A percentile compares a stretch with the other conserved stretches of the same genome.
phyloP scores from a whole-genome alignment of 2,329 filamentous ascomycete species.

The Parascedosporium putredinis region DNA sequence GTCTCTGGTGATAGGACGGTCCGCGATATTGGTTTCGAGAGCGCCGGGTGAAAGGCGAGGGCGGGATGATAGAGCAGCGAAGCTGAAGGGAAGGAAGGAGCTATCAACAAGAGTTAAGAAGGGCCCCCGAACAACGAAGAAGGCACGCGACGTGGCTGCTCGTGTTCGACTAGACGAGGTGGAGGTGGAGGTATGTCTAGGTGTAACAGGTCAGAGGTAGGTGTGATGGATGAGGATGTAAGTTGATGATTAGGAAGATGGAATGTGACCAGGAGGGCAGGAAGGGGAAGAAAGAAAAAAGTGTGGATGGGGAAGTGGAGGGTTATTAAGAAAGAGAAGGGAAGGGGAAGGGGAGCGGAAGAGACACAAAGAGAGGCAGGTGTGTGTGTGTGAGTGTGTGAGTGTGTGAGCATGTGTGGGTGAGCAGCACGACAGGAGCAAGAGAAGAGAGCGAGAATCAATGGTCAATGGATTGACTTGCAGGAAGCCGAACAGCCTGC shows the following conservation, averaged over 20 bases:
- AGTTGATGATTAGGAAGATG: background rate
- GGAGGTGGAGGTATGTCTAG: background rate
- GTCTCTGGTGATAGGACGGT: background rate
- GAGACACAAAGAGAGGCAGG: conserved; percentile 7
- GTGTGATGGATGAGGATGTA: background rate
- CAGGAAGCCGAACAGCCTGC: conserved; percentile 6
- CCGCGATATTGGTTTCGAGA: background rate
- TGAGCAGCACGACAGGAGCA: conserved; percentile 8
- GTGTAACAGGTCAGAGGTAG: conserved; percentile 4
- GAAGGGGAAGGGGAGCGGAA: conserved; percentile 15
- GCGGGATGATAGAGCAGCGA: background rate
- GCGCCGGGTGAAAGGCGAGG: too few species aligned
- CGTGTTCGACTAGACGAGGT: background rate
- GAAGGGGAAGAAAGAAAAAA: conserved; percentile 14
- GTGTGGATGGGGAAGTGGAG: conserved; percentile 15
- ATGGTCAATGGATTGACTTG: conserved; percentile 8
- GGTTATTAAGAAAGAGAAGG: conserved; percentile 10
- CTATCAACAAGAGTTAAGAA: background rate
- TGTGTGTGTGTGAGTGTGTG: background rate
- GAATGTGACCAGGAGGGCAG: conserved; percentile 11
- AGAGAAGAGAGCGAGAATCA: conserved; percentile 8
- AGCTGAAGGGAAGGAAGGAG: background rate
- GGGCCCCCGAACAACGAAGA: background rate
- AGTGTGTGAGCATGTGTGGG: conserved; percentile 5
- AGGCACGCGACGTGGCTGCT: background rate